Conservation (phyloP, 2,329 filamentous ascomycete genomes). For the Arthrobotrys megalospora region DNA sequence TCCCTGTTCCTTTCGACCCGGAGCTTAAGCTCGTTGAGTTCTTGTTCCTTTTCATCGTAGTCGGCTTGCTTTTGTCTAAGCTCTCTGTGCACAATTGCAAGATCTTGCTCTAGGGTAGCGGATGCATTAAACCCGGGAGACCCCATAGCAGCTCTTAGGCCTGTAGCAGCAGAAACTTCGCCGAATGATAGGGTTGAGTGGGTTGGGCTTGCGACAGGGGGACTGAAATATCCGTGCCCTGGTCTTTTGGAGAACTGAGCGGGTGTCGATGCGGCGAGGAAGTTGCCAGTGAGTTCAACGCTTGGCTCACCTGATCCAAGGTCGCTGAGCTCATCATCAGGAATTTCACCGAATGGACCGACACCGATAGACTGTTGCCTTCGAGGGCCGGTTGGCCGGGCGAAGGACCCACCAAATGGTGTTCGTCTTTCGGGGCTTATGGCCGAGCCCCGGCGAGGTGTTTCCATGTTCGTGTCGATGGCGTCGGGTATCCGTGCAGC, state of each 20-base stretch:
- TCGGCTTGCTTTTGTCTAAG: slow-evolving; percentile 51
- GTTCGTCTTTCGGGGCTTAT: slow-evolving; percentile 50
- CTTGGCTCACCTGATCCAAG: slow-evolving; percentile 50
- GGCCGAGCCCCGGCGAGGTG: slow-evolving; percentile 40
- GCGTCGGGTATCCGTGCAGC: slow-evolving; percentile 43
- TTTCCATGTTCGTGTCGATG: slow-evolving; percentile 35
- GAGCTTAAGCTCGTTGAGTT: slow-evolving; percentile 50
- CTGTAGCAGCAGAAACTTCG: slow-evolving; percentile 29
- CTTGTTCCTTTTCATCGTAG: slow-evolving; percentile 56
- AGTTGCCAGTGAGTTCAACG: slow-evolving; percentile 54
- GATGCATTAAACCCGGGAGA: slow-evolving; percentile 59
- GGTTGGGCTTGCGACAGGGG: slow-evolving; percentile 49
- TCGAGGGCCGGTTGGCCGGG: slow-evolving; percentile 45
- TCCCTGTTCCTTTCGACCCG: slow-evolving; percentile 44
- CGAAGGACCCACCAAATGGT: slow-evolving; percentile 48
- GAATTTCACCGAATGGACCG: slow-evolving; percentile 33
- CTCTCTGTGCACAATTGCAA: slow-evolving; percentile 43
- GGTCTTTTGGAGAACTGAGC: slow-evolving; percentile 33
- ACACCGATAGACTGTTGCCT: slow-evolving; percentile 44
- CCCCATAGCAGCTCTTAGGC: slow-evolving; percentile 30
- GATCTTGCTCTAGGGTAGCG: slow-evolving; percentile 48
- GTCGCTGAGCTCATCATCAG: slow-evolving; percentile 49
- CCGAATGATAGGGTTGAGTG: slow-evolving; percentile 50
- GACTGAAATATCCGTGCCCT: slow-evolving; percentile 58
- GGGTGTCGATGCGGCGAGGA: slow-evolving; percentile 55